Evolutionary conservation across 73 alveolate species (phyloP).

Genomic region (Tetrahymena borealis): DNA sequence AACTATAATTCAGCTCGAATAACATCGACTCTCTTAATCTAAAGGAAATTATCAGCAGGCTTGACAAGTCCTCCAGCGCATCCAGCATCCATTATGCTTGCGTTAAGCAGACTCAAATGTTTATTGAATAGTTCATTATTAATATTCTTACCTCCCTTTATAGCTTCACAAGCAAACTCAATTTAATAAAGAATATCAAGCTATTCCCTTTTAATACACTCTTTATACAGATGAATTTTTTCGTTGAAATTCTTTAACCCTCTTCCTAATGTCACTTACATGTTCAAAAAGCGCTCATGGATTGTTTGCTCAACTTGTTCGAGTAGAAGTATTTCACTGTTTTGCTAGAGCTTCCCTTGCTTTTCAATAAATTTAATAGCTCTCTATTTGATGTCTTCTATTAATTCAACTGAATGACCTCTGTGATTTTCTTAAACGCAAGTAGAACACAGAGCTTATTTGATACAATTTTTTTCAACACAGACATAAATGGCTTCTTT

Average conservation of each 20-base stretch:
- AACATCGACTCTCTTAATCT: not conserved
- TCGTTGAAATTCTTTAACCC: not conserved
- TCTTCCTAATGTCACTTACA: not conserved
- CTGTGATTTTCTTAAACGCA: not conserved
- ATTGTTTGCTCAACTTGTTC: not conserved
- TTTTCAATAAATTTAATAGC: not conserved
- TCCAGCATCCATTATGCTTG: not conserved
- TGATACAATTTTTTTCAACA: not conserved
- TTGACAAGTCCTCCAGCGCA: not conserved
- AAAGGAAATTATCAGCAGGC: not conserved
- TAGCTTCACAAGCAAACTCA: not conserved
- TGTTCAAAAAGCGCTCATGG: not conserved
- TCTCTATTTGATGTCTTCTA: not conserved
- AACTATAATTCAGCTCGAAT: not conserved
- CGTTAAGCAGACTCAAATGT: not conserved
- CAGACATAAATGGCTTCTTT: not conserved
- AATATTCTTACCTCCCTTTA: not conserved
- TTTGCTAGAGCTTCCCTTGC: not conserved
- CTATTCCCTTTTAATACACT: not conserved
- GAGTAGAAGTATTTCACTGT: not conserved
- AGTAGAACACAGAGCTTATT: not conserved
- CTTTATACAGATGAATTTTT: not conserved
- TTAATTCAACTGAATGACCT: not conserved
- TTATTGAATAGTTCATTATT: not conserved
- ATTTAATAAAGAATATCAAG: not conserved